Evolutionary conservation across 2,329 filamentous ascomycete species (phyloP), one percentile per base, ranked within the genome.

Genomic region (Biscogniauxia marginata): DNA sequence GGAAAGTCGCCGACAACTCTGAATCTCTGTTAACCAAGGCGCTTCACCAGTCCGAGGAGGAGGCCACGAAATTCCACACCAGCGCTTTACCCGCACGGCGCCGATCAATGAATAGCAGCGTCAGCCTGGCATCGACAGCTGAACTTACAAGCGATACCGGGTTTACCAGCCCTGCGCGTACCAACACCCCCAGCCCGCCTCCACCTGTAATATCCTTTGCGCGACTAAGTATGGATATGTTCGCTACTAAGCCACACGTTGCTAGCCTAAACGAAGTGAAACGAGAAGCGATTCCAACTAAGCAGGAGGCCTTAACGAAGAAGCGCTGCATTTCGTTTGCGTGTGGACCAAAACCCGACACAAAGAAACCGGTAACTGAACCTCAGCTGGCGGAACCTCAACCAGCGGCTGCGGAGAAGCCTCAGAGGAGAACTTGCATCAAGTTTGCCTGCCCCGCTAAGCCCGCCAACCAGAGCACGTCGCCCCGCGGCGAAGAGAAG

Each of bases 81-180:
- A 68, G 72, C 46, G 64, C 74, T 44, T 63, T 66, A n/a, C 71
- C 69, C 20, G 71, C 74, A 30, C 75, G 82, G 56, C 76, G 81
- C 64, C 79, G 85, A 57, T 93, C 89, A 58, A 86, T 88, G 65
- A 88, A 87, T 71, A 96, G 91, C 78, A 93, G 88, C 69, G 78
- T 86, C 63, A 96, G 92, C 75, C 76, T 88, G 57, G 82, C 90
- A 47, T 96, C 93, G 1, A 96, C 91, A 3, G 90, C 90, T 39
- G 93, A 97, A 63, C 80, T 98, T 55, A 97, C 92, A n/a, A 97
- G 93, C 73, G 95, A 97, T 68, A 95, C 90, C 56, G 93, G 91
- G 57, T 77, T 96, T 57, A 96, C 93, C 18, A 97, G 91, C 67
- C 92, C 93, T 45, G 89, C 91, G n/a, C 82, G 91, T 54, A 90